Evolutionary conservation across 2,329 filamentous ascomycete genomes (phyloP), one percentile per base, ranked within the genome.

Genomic region (Gremmenia infestans): DNA sequence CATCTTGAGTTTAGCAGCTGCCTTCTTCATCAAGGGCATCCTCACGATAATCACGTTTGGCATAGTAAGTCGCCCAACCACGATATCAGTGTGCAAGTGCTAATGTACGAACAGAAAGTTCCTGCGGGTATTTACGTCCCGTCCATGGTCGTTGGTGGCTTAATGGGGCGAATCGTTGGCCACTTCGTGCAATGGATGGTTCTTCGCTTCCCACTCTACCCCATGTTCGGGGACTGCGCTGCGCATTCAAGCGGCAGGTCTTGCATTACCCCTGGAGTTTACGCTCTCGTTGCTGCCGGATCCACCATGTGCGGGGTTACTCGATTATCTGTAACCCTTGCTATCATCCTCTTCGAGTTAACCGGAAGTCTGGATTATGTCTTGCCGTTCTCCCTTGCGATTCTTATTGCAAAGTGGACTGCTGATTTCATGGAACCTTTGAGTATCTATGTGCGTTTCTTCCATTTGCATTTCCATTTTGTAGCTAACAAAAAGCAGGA

Each of bases 241-340:
- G 79, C 82, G 6, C 78, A 81, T 52, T 82, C 74, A 14, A 78
- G 84, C 40, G 85, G 89, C 35, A 87, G 90, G 56, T 87, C 87
- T 2, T 97, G 94, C 70, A 90, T 99, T 48, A 92, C 95, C 48
- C 94, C 94, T 0, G 94, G 94, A n/a, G 91, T 97, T 0, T 99
- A 99, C 70, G 94, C 91, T 1, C 81, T 99, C 57, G 91, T 97
- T 56, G 93, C 92, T 15, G 94, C 94, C 45, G 94, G 94, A 15
- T 91, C 94, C 1, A 97, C 93, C 35, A 97, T 99, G 94, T 97
- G 93, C 63, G 94, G 94, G 50, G 94, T 97, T 2, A 99, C 94
- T 1, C 83, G 94, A 50, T 75, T 99, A 1, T 96, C 92, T 0
- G 90, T 99, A 22, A 97, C 94, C 0, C 78, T 99, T 8, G 92